A percentile compares a stretch with the other conserved stretches of the same genome.
Conservation (phyloP, 2,329 filamentous ascomycete genomes). For the Sporothrix mexicana region DNA sequence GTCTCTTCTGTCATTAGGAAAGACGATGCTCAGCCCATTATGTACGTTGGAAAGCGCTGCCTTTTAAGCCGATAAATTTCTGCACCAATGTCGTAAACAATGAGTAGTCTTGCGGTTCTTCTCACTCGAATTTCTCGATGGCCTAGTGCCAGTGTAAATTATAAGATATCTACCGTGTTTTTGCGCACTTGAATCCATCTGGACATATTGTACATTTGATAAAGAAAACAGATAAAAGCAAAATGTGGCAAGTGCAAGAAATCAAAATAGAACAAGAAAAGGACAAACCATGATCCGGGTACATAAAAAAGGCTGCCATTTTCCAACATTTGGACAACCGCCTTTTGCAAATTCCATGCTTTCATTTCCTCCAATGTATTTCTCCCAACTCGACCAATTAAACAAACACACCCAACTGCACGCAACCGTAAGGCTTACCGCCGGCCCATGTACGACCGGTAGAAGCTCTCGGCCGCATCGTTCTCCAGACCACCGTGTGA, state of each 20-base stretch:
- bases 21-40: background rate
- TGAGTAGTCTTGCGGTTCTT: background rate
- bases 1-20: background rate
- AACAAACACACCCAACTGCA: too few relatives aligned
- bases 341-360: conserved; percentile 12
- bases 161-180: conserved; percentile 10
- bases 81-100: background rate
- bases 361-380: background rate
- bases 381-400: too few relatives aligned
- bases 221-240: background rate
- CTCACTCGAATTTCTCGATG: background rate
- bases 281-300: conserved; percentile 12
- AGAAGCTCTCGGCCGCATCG: conserved; percentile 86
- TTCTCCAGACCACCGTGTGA: conserved; percentile 66
- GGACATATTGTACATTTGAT: conserved; percentile 9
- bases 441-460: conserved; percentile 82
- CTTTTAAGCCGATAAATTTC: background rate
- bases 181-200: background rate
- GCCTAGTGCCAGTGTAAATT: background rate
- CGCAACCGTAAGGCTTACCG: conserved; percentile 51
- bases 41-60: background rate
- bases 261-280: background rate
- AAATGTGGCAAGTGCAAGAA: background rate
- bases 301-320: conserved; percentile 6
- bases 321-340: background rate